Evolutionary conservation across 371 early-diverging fungal species (phyloP).

Genomic region (Haplosporangium sp.): DNA sequence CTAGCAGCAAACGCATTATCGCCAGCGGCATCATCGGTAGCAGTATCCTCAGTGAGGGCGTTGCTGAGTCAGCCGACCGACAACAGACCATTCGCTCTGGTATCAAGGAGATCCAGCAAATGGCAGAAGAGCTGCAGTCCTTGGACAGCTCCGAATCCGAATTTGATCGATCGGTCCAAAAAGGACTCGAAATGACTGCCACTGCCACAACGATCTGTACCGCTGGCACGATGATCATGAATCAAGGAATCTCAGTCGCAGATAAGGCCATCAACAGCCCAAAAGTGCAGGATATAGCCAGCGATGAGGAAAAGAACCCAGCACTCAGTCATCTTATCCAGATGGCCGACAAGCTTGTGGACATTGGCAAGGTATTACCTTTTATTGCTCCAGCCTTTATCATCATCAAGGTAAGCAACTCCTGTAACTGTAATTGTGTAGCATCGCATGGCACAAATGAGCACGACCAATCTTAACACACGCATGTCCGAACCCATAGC

Average conservation of each 20-base stretch:
- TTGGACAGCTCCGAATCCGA: not conserved
- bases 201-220: constrained; percentile 4
- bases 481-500: constrained; percentile 4
- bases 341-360: constrained; percentile 55
- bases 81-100: constrained; percentile 4
- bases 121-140: constrained; percentile 10
- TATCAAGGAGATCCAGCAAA: constrained; percentile 14
- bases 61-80: not conserved
- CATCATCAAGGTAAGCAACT: constrained; percentile 42
- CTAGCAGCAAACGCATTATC: not conserved
- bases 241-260: constrained; percentile 20
- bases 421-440: not conserved
- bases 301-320: constrained; percentile 33
- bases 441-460: not conserved
- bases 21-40: not conserved
- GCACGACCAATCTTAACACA: not conserved
- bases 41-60: not conserved
- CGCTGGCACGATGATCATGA: constrained; percentile 7
- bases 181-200: constrained; percentile 18
- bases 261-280: constrained; percentile 15
- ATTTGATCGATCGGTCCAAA: constrained; percentile 8
- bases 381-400: constrained; percentile 62
- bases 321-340: constrained; percentile 44
- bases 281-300: constrained; percentile 2
- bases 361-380: constrained; percentile 58